Percentiles rank a stretch among this genome's conserved stretches.
Evolutionary conservation across 2,329 filamentous ascomycete genomes (phyloP).

Genomic region (Scleromitrula shiraiana): DNA sequence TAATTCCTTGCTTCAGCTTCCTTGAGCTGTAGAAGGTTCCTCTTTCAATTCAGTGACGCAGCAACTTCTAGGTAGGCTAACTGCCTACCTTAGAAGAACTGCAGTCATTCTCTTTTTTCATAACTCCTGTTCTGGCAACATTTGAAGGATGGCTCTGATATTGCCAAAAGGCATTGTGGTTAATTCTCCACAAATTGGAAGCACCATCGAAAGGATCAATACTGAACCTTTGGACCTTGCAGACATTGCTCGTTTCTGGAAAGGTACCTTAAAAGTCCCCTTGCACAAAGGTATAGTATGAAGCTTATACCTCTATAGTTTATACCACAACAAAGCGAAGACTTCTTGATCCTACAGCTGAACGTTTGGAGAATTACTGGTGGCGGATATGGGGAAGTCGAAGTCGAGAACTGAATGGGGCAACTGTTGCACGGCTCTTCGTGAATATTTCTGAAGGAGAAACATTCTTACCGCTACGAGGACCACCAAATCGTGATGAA

Average conservation of each 20-base stretch:
- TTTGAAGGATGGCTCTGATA: conserved; percentile 33
- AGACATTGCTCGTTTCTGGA: conserved; percentile 48
- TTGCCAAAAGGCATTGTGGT: conserved; percentile 50
- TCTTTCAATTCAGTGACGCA: conserved; percentile 18
- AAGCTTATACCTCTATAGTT: conserved; percentile 34
- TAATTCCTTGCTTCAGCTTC: conserved; percentile 3
- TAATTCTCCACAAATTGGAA: conserved; percentile 45
- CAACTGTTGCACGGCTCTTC: conserved; percentile 46
- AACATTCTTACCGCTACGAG: conserved; percentile 47
- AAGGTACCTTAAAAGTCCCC: conserved; percentile 35
- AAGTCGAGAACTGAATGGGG: conserved; percentile 40
- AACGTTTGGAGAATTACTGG: conserved; percentile 57
- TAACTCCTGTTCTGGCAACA: conserved; percentile 10
- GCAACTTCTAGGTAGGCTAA: conserved; percentile 27
- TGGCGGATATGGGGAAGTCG: conserved; percentile 56
- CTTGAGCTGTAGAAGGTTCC: background rate
- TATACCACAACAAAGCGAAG: conserved; percentile 53
- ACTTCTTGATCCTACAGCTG: conserved; percentile 53
- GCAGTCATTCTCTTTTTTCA: conserved; percentile 20
- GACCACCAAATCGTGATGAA: conserved; percentile 47
- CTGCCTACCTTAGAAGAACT: conserved; percentile 26
- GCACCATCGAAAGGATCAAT: conserved; percentile 44
- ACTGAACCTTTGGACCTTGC: conserved; percentile 36
- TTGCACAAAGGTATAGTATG: conserved; percentile 5
- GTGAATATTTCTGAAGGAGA: conserved; percentile 50